Conservation (phyloP, 306 rosid genomes). For the Medicago truncatula region MtrunA17r5.0-ANR NC_053045.1:64048001-64048500, state of each 20-base stretch:
- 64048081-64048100: no score
- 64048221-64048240: conserved; percentile 27
- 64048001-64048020: no score
- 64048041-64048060: no score
- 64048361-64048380: conserved; percentile 20
- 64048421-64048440: background rate
- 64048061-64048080: no score
- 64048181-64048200: conserved; percentile 69
- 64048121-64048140: no score
- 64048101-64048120: no score
- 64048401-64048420: background rate
- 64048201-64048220: conserved; percentile 74
- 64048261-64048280: conserved; percentile 10
- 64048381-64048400: background rate
- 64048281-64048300: background rate
- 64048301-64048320: background rate
- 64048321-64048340: background rate
- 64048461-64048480: background rate
- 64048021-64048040: no score
- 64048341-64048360: background rate
- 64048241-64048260: conserved; percentile 4
- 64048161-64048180: conserved; percentile 35
- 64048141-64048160: no score
- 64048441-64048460: background rate
- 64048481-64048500: conserved; percentile 39